Base-by-base conservation (phyloP, 1,284 basidiomycete species). In the Cerioporus squamosus region DNA sequence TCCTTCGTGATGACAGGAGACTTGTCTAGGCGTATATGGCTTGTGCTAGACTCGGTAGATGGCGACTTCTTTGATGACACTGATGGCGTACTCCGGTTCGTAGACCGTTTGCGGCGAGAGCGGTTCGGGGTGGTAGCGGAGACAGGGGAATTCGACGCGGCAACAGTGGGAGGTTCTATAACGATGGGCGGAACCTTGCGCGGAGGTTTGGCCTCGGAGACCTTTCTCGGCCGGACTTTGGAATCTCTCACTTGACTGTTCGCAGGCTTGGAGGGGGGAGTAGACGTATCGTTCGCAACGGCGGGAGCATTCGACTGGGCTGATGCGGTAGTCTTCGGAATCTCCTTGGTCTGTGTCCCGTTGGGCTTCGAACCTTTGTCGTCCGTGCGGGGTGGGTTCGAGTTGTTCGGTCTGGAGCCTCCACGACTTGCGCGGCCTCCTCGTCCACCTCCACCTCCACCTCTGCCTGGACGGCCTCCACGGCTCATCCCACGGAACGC, bases 1-100 rank as follows among this genome's bases (percentile, higher is more conserved):
- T 88, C 86, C 68, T 86, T 88, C 20, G 74, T 65, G 43, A 65
- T 52, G n/a, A 57, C 55, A 17, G 64, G 61, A 36, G 62, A 62
- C 51, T 64, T 63, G 50, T 66, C 66, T 24, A 55, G 47, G 36
- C 60, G 62, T n/a, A 61, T 54, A 39, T 60, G 62, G 51, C 46
- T 55, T 24, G 57, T 44, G 29, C 60, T 65, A 47, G 66, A 61
- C 55, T 72, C 68, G 29, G 54, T 63, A 50, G 67, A 68, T 20
- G 61, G 65, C 14, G 67, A 70, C 49, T 59, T 55, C 62, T 66
- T 72, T 43, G 67, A 68, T 51, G 68, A 59, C 52, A 62, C 24
- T 52, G 60, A 47, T 48, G 38, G 54, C 52, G 55, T n/a, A 47
- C 55, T 42, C 59, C 58, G 51, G 26, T 64, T 64, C n/a, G 70